Evolutionary conservation across 805 yeast species (phyloP).

Genomic region (Sungouiozyma intestinalis): DNA sequence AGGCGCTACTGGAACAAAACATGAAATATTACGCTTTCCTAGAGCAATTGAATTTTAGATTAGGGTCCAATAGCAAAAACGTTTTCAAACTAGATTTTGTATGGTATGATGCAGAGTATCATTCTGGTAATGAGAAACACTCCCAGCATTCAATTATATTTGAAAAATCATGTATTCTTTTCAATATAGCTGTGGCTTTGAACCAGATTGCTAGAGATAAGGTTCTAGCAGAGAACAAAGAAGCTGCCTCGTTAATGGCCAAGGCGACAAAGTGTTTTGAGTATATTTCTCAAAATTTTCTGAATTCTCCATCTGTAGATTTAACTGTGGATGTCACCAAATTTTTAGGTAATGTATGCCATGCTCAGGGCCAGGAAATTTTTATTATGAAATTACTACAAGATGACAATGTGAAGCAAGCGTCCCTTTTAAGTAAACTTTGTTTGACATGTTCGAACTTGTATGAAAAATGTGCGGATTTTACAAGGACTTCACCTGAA

Average conservation of each 20-base stretch:
- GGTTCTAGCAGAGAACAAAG: conserved; percentile 39
- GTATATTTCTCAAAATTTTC: conserved; percentile 65
- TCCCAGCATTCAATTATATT: conserved; percentile 77
- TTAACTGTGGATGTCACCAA: conserved; percentile 56
- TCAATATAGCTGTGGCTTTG: conserved; percentile 61
- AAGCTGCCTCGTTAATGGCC: conserved; percentile 51
- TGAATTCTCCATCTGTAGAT: conserved; percentile 83
- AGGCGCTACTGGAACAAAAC: conserved; percentile 25
- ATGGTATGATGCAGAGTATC: conserved; percentile 70
- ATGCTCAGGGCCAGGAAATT: conserved; percentile 85
- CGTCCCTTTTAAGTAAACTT: conserved; percentile 64
- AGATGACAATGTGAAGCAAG: conserved; percentile 38
- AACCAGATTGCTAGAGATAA: conserved; percentile 39
- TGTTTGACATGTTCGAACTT: conserved; percentile 50
- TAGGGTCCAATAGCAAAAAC: conserved; percentile 47
- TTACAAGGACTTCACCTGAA: conserved; percentile 31
- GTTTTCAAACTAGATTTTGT: conserved; percentile 53
- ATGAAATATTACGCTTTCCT: conserved; percentile 71
- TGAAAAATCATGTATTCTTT: conserved; percentile 79
- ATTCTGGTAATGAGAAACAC: conserved; percentile 28
- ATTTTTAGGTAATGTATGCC: conserved; percentile 52
- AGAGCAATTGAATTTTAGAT: conserved; percentile 65
- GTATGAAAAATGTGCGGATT: conserved; percentile 43
- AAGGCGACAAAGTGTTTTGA: conserved; percentile 70
- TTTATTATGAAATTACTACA: conserved; percentile 52